Evolutionary conservation across 1,139 yeast species (phyloP).

Genomic region (Geotrichum bryndzae): DNA sequence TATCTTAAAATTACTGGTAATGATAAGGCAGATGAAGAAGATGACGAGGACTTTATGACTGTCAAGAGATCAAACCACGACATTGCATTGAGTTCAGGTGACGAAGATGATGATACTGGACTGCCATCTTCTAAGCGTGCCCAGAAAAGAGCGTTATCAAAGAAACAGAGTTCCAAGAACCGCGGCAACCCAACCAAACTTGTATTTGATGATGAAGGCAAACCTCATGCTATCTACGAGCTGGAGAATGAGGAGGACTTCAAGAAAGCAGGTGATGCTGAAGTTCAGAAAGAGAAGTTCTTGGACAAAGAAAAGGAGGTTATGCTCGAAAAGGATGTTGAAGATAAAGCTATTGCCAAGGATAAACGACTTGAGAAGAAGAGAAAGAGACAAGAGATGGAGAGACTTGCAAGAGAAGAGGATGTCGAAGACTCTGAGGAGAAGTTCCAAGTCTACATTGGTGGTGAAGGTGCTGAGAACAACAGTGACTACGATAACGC

Average conservation of each 20-base stretch:
- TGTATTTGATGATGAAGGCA: constrained; percentile 88
- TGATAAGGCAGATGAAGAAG: constrained; percentile 31
- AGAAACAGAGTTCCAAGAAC: constrained; percentile 59
- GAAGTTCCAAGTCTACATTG: constrained; percentile 35
- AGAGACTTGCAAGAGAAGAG: constrained; percentile 48
- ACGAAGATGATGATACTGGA: constrained; percentile 52
- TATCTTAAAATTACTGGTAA: constrained; percentile 53
- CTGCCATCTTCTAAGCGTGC: constrained; percentile 75
- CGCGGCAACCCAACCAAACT: constrained; percentile 69
- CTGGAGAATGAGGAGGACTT: constrained; percentile 87
- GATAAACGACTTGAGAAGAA: constrained; percentile 84
- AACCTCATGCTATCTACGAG: constrained; percentile 84
- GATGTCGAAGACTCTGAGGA: constrained; percentile 24
- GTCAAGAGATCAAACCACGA: constrained; percentile 74
- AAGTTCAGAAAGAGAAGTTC: constrained; percentile 59
- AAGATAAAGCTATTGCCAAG: constrained; percentile 76
- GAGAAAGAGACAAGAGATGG: constrained; percentile 77
- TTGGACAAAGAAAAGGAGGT: constrained; percentile 57
- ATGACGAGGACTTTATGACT: constrained; percentile 69
- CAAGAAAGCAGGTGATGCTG: constrained; percentile 67
- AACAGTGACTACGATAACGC: constrained; percentile 28
- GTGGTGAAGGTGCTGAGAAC: constrained; percentile 38
- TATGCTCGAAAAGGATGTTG: constrained; percentile 67
- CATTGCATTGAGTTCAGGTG: constrained; percentile 70
- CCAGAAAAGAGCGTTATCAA: constrained; percentile 82